Evolutionary conservation across 148 eudicot genomes (phyloP).

Genomic region (Polygonum aviculare): DNA sequence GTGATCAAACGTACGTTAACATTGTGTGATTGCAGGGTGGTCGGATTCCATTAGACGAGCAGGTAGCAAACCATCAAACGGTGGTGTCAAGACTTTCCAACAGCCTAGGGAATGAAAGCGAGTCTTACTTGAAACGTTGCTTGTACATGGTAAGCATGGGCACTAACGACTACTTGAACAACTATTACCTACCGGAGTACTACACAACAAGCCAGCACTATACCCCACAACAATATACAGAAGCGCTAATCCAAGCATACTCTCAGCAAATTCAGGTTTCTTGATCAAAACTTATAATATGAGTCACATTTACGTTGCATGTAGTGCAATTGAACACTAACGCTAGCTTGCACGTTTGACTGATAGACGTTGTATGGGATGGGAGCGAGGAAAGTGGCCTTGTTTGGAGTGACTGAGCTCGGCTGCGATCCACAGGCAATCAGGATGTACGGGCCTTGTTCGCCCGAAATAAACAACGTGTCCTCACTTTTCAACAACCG

Average conservation of each 20-base stretch:
- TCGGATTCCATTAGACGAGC: neutral
- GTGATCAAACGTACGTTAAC: neutral
- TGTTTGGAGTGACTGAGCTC: constrained; percentile 31
- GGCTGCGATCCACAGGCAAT: constrained; percentile 32
- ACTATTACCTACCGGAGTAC: constrained; percentile 8
- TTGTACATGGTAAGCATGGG: constrained; percentile 14
- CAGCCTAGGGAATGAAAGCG: neutral
- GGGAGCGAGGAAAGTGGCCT: constrained; percentile 54
- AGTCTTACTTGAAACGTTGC: constrained; percentile 1
- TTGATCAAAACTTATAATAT: no score
- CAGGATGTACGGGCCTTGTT: constrained; percentile 16
- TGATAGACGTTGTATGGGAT: constrained; percentile 25
- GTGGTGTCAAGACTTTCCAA: neutral
- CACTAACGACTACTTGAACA: constrained; percentile 18
- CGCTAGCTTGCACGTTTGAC: neutral
- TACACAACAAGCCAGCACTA: constrained; percentile 1
- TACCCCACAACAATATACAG: neutral
- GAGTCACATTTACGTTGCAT: no score
- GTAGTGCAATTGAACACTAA: no score
- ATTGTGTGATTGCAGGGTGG: constrained; percentile 3
- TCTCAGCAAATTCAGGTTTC: neutral
- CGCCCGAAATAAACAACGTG: constrained; percentile 19
- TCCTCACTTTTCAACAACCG: constrained; percentile 28
- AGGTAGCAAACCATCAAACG: neutral
- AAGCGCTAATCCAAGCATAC: constrained; percentile 1